phyloP scores from a whole-genome alignment of 805 yeast species.

The Komagataella pseudopastoris region DNA sequence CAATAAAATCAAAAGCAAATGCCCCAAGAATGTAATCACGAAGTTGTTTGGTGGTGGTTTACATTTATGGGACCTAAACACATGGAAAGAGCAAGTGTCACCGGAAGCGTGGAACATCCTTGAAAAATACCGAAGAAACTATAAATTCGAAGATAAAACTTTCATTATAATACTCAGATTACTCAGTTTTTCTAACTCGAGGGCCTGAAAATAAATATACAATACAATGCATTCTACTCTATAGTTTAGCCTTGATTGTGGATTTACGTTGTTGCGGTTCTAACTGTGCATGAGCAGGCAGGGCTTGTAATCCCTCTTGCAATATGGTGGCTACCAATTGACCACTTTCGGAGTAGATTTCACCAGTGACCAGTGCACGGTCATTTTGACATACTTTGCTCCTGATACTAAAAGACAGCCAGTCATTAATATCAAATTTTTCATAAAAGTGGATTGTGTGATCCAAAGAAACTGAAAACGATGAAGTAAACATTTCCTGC shows the following conservation, averaged over 20 bases:
- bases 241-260: background rate
- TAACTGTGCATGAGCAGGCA: conserved; percentile 5
- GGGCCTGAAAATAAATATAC: background rate
- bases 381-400: conserved; percentile 36
- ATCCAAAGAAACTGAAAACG: conserved; percentile 48
- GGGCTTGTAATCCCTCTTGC: conserved; percentile 49
- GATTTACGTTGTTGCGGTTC: background rate
- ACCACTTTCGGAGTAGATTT: conserved; percentile 35
- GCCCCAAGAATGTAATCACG: background rate
- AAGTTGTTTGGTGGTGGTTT: background rate
- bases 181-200: background rate
- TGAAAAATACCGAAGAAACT: background rate
- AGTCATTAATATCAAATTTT: conserved; percentile 33
- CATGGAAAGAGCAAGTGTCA: background rate
- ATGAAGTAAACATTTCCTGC: conserved; percentile 28
- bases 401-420: conserved; percentile 35
- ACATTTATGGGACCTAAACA: background rate
- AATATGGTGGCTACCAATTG: conserved; percentile 43
- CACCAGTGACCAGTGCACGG: conserved; percentile 43
- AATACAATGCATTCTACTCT: background rate
- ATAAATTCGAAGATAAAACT: background rate
- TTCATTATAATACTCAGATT: background rate
- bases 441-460: conserved; percentile 55
- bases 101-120: background rate
- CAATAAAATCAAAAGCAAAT: background rate